phyloP scores from a whole-genome alignment of 2,329 filamentous ascomycete genomes.

The Uncinocarpus reesii region DNA sequence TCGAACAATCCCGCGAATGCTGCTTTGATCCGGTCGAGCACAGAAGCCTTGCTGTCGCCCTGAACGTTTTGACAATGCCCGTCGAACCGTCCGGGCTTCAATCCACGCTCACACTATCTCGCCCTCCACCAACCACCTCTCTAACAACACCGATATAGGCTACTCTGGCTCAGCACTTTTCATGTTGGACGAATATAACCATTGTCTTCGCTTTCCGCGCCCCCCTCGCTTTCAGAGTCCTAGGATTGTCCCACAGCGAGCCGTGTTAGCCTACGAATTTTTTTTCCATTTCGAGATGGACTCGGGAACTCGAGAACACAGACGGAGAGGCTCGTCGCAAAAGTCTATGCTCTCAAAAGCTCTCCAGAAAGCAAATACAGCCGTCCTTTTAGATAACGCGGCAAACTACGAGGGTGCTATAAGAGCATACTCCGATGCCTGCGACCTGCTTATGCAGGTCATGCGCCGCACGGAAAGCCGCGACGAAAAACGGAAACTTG shows the following conservation, averaged over 20 bases:
- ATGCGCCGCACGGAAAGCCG: slow-evolving; percentile 77
- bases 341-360: slow-evolving; percentile 97
- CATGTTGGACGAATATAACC: not conserved
- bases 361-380: slow-evolving; percentile 88
- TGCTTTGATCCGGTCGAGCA: not conserved
- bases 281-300: slow-evolving; percentile 1
- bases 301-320: slow-evolving; percentile 6
- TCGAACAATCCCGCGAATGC: not conserved
- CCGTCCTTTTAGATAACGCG: slow-evolving; percentile 89
- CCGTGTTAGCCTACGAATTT: not conserved
- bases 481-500: slow-evolving; percentile 70
- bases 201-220: not conserved
- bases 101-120: not conserved
- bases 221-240: not conserved
- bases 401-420: slow-evolving; percentile 88
- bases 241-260: not conserved
- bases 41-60: not conserved
- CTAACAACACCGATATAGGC: not conserved
- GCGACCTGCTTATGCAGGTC: slow-evolving; percentile 75
- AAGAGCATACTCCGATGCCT: slow-evolving; percentile 84
- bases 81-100: not conserved
- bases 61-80: not conserved
- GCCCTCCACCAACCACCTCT: not conserved
- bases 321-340: slow-evolving; percentile 52
- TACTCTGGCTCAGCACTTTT: not conserved